Evolutionary conservation across 495 filamentous ascomycete genomes (phyloP).

Genomic region (Penicillium paxilli): DNA sequence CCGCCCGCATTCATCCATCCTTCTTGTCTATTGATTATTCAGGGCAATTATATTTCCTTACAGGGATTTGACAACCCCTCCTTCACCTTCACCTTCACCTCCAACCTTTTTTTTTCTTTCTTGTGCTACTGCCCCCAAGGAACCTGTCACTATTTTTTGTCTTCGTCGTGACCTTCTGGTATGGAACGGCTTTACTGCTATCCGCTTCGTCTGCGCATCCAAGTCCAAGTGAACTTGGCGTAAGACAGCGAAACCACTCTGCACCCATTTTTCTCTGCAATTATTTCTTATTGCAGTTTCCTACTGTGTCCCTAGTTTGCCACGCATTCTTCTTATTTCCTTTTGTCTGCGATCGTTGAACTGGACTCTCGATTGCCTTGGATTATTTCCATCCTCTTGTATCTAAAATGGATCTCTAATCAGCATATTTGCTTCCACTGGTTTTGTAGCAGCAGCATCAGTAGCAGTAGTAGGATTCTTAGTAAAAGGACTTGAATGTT

Average conservation of each 20-base stretch:
- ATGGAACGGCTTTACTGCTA: constrained; percentile 20
- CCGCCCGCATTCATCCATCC: constrained; percentile 7
- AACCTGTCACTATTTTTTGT: constrained; percentile 20
- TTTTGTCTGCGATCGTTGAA: constrained; percentile 26
- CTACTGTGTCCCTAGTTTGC: constrained; percentile 13
- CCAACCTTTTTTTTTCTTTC: constrained; percentile 21
- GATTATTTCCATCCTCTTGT: constrained; percentile 21
- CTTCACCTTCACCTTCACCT: too few relatives aligned
- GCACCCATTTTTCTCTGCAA: constrained; percentile 3
- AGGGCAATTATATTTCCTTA: background rate
- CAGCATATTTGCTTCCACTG: constrained; percentile 13
- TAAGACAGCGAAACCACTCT: constrained; percentile 20
- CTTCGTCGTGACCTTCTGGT: constrained; percentile 31
- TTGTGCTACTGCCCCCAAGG: constrained; percentile 16
- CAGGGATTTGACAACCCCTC: background rate
- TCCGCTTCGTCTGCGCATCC: constrained; percentile 8
- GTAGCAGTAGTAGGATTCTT: background rate
- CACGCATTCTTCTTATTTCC: constrained; percentile 25
- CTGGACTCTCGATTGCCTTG: constrained; percentile 19
- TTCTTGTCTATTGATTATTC: constrained; percentile 24
- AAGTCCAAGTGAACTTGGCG: constrained; percentile 15
- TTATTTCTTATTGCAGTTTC: constrained; percentile 11
- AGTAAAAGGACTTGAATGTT: background rate
- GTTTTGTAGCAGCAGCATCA: background rate
- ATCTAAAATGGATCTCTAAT: constrained; percentile 21